Evolutionary conservation across 345 rosid genomes (phyloP), one percentile per base, ranked within the genome.

Genomic region (Cardamine resedifolia): DNA sequence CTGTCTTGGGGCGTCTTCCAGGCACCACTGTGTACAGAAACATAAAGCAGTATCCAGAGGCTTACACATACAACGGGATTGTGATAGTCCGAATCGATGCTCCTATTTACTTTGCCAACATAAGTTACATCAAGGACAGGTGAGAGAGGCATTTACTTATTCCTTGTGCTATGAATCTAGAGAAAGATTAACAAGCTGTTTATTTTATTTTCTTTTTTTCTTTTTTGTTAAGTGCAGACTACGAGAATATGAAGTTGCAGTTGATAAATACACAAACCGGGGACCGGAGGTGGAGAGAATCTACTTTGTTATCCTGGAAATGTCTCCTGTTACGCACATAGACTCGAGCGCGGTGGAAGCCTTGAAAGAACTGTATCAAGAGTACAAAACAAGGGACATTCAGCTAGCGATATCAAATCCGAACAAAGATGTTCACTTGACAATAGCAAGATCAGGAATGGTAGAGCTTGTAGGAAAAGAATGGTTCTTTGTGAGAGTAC

Each of bases 1-100:
- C 99, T 83, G 87, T 91, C 50, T 81, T 91, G 91, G 99, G 99
- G 10, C 93, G 98, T 44, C 98, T 91, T 80, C 99, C 99, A 49
- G 99, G 99, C 71, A 91, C 99, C 75, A 95, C 99, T 36, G 85
- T 95, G 58, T 95, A 95, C 78, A 88, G 99, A 83, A 95, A 91
- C 77, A 36, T 77, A 72, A 83, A 77, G 78, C 99, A 95, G 78
- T 95, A 95, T 83, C 98, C 98, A 21, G 99, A 95, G 78, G 89
- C 97, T 23, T 90, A 95, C 83, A 91, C 91, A 51, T 95, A 95
- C 82, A 81, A 88, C 20, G 97, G 99, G 43, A 90, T 95, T 64
- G 99, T 95, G 70, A 84, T 91, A 49, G 97, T 95, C 63, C 90
- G 99, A 52, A 62, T 90, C 31, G 99, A 95, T 79, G 85, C 99